Percentiles rank a stretch among this genome's conserved stretches.
Conservation (phyloP, 2,329 filamentous ascomycete genomes). For the Sporothrix variecibatus region DNA sequence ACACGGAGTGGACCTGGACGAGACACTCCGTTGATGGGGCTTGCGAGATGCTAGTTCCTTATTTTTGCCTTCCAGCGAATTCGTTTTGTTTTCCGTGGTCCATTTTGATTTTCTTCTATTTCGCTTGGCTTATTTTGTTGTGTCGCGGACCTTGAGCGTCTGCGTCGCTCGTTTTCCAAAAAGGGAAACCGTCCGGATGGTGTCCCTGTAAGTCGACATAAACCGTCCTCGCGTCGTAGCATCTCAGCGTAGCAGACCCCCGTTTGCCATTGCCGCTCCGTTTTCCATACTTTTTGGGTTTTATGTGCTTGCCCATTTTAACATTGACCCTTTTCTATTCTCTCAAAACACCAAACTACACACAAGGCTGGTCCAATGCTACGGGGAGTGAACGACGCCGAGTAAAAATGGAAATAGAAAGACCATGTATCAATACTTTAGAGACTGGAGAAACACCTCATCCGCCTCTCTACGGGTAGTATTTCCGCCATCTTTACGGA, state of each 20-base stretch:
- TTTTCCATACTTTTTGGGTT: neutral
- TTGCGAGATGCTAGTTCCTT: neutral
- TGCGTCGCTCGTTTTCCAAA: constrained; percentile 10
- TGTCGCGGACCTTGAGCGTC: neutral
- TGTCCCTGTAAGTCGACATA: neutral
- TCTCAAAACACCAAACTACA: neutral
- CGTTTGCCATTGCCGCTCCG: neutral
- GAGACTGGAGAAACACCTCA: neutral
- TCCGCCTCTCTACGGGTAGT: neutral
- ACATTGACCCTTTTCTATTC: neutral
- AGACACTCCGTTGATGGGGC: neutral
- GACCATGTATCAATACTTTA: neutral
- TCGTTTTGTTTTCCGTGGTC: neutral
- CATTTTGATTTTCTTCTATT: neutral
- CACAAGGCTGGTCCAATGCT: neutral
- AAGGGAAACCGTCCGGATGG: neutral
- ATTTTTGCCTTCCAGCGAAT: neutral
- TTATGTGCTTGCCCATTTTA: neutral
- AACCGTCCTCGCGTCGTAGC: neutral
- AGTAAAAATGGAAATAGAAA: neutral
- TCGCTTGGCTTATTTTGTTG: neutral
- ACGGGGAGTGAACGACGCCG: neutral
- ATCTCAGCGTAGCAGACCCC: neutral
- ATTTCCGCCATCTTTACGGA: neutral
- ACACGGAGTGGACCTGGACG: neutral